Base-by-base conservation (phyloP, 2,329 filamentous ascomycete genomes). In the Allantophomopsis lycopodina region DNA sequence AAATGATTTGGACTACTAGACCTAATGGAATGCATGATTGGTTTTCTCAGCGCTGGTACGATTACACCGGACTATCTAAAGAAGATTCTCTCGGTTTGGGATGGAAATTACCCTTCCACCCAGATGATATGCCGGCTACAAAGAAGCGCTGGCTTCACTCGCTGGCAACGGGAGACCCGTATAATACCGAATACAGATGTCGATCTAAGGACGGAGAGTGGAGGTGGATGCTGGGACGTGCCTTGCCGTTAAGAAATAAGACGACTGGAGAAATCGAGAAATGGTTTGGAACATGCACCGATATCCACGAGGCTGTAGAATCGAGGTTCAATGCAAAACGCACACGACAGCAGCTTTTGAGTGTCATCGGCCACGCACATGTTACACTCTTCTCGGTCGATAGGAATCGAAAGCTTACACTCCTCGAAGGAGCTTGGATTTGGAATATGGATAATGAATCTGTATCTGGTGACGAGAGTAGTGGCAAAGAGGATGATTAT, bases 221-320 rank as follows among this genome's bases (percentile, higher is more conserved):
- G 73, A 68, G 81, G 39, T 89, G 83, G 83, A 85, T 87, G 66
- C 62, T 89, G 2, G 82, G 78, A 10, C 69, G 81, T 34, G 83
- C 82, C 1, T 56, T 82, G 12, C 81, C 83, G 0, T 66, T 86
- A 49, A 68, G 67, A 32, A 75, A 84, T 43, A 70, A 69, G 44
- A 69, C 78, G 35, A 73, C 72, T 0, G 80, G 79, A 2, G 62
- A 69, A 36, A 84, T 88, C 37, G 66, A 83, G 42, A 85, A 83
- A 52, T 88, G 83, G 83, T 85, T 83, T 49, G 83, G 81, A 13
- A 86, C 81, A 1, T 86, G 79, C 50, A 87, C 83, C 11, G 83
- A 89, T 46, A 81, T 87, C 14, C 78, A 88, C 51, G 81, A 87
- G 44, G 68, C 76, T 34, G 78, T 87, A 3, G 68, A 82, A 50